Conservation (phyloP, 371 early-diverging fungal species). For the Mucor ambiguus region DNA sequence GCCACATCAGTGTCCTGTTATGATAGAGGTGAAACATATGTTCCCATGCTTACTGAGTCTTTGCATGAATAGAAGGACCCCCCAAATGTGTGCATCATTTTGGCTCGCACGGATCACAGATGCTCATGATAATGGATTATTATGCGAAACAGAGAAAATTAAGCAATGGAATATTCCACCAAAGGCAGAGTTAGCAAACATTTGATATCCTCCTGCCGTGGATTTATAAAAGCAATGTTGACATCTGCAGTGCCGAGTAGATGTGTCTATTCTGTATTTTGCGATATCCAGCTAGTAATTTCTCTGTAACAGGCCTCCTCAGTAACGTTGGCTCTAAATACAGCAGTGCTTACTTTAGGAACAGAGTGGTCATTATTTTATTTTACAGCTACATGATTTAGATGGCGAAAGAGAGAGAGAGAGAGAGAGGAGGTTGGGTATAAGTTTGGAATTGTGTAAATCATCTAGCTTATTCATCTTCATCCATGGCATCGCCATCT, state of each 20-base stretch:
- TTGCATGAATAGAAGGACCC: neutral
- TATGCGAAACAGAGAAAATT: neutral
- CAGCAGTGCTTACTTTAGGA: neutral
- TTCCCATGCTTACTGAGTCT: neutral
- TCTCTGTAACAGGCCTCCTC: too few species aligned
- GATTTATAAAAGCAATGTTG: too few species aligned
- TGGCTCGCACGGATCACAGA: neutral
- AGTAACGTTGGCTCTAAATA: too few species aligned
- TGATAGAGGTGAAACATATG: neutral
- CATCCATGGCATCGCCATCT: slow-evolving; percentile 3
- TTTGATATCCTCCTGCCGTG: neutral
- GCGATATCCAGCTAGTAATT: too few species aligned
- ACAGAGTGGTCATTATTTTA: neutral
- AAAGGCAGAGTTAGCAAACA: neutral
- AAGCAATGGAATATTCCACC: neutral
- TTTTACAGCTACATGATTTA: neutral
- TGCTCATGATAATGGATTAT: neutral
- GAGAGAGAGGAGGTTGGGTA: neutral
- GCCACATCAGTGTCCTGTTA: neutral
- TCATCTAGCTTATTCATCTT: neutral
- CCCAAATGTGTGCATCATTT: neutral
- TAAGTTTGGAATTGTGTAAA: neutral
- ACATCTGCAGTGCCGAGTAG: too few species aligned
- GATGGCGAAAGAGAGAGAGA: neutral
- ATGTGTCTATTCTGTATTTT: too few species aligned